Evolutionary conservation across 179 eudicot species (phyloP).

Genomic region (Spergularia azorica): DNA sequence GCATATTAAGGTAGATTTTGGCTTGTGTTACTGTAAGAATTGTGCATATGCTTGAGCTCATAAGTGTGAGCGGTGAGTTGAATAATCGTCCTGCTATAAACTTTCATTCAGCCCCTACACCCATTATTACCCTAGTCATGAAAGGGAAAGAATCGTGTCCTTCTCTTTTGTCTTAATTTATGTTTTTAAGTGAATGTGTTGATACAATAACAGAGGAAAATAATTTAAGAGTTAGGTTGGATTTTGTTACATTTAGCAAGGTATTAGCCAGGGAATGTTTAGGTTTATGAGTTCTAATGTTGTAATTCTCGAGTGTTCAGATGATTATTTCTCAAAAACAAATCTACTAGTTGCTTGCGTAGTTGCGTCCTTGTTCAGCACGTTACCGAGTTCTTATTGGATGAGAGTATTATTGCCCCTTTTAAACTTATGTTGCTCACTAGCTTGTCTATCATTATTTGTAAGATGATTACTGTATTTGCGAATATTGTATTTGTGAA

Average conservation of each 20-base stretch:
- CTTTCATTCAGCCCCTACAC: no score
- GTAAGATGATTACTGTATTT: neutral
- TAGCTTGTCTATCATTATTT: neutral
- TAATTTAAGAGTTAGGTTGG: neutral
- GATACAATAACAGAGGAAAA: no score
- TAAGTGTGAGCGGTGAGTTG: neutral
- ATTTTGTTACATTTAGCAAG: neutral
- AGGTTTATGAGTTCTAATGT: neutral
- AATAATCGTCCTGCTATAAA: neutral
- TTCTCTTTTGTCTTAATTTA: no score
- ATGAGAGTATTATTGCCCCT: neutral
- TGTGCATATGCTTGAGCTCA: neutral
- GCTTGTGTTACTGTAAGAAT: neutral
- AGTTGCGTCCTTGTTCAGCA: no score
- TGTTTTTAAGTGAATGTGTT: no score
- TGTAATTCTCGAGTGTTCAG: no score
- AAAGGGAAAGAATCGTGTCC: no score
- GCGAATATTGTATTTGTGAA: neutral
- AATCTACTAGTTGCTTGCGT: neutral
- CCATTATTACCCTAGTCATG: no score
- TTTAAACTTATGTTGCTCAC: neutral
- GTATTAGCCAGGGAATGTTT: neutral
- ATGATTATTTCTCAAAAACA: neutral
- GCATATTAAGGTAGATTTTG: conserved; percentile 67
- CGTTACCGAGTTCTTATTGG: no score